Evolutionary conservation across 192 early-diverging fungal species (phyloP), one percentile per base, ranked within the genome.

Genomic region (Linnemannia exigua): DNA sequence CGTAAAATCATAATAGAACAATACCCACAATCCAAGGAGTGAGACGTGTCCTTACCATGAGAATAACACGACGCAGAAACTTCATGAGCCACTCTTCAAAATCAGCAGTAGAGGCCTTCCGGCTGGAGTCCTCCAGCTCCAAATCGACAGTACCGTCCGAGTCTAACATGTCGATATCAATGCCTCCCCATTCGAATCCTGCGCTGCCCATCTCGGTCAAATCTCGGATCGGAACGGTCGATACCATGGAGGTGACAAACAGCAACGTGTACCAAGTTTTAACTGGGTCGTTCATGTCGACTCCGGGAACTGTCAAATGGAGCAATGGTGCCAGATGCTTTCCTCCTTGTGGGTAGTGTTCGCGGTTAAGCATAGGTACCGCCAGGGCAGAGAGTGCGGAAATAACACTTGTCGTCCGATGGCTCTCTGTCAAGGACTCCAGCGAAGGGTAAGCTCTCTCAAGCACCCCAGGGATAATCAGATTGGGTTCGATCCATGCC

Each of bases 241-340:
- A 87, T 14, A 94, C 61, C 33, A 93, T 91, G 70, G 90, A 90
- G 14, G 89, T 90, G 36, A 97, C 88, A 84, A 97, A 97, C 58
- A 94, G 78, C 14, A 97, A 75, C 4, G 96, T 90, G 20, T 90
- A 88, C 38, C 91, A 92, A 6, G 97, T 93, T 85, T 98, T 99
- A 44, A 86, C 90, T 2, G 95, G 93, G 74, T 99, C 98, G 87
- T 99, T 99, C 81, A 97, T 89, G 79, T 99, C 97, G 38, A 99
- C 95, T 35, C 97, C 98, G 0, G 97, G 97, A 17, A 97, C 92
- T 6, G 92, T 92, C 3, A 97, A 90, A 48, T 94, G 92, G 48
- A 99, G 88, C 74, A 99, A 87, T 17, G 94, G 92, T 0, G 93
- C 81, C 1, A 99, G 74, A 82, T 98, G 95, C 79, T 94, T 93